phyloP scores from a whole-genome alignment of 352 stramenopile species.

The Pythium scleroteichum region DNA sequence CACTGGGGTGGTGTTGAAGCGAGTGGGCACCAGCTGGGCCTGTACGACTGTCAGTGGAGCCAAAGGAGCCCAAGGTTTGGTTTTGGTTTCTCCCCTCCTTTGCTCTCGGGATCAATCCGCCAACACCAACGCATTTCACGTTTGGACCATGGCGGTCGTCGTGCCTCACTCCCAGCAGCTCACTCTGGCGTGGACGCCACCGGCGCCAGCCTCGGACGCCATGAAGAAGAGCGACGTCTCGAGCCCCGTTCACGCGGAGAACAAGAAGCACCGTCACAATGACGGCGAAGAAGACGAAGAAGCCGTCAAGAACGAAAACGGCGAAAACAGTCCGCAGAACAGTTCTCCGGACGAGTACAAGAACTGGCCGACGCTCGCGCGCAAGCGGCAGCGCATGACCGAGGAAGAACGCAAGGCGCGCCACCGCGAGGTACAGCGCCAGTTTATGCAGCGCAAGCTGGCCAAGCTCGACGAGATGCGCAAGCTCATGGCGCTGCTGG shows the following conservation, averaged over 20 bases:
- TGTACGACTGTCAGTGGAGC: constrained; percentile 2
- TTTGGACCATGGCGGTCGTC: constrained; percentile 24
- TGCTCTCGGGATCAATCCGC: background rate
- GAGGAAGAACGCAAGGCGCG: constrained; percentile 25
- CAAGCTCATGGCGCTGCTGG: constrained; percentile 20
- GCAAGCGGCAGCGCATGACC: constrained; percentile 25
- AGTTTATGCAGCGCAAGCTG: constrained; percentile 30
- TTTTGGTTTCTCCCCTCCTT: background rate
- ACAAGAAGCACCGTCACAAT: too few relatives aligned
- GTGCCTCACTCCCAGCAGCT: constrained; percentile 16
- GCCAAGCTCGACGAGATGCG: constrained; percentile 30
- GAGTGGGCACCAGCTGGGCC: background rate
- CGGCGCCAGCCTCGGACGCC: background rate
- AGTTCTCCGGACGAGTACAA: constrained; percentile 2
- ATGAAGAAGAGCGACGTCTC: constrained; percentile 2
- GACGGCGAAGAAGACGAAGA: too few relatives aligned
- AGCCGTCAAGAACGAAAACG: background rate
- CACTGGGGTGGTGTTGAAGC: background rate
- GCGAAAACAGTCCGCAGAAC: background rate
- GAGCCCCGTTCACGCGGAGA: too few relatives aligned
- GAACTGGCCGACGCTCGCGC: constrained; percentile 19
- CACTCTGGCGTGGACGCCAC: constrained; percentile 16
- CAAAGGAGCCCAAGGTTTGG: background rate
- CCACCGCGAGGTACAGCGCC: constrained; percentile 28
- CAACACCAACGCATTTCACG: constrained; percentile 9